Percentiles rank a stretch among this genome's conserved stretches.
phyloP scores from a whole-genome alignment of 2,329 filamentous ascomycete species.

The Hymenoscyphus scutula region DNA sequence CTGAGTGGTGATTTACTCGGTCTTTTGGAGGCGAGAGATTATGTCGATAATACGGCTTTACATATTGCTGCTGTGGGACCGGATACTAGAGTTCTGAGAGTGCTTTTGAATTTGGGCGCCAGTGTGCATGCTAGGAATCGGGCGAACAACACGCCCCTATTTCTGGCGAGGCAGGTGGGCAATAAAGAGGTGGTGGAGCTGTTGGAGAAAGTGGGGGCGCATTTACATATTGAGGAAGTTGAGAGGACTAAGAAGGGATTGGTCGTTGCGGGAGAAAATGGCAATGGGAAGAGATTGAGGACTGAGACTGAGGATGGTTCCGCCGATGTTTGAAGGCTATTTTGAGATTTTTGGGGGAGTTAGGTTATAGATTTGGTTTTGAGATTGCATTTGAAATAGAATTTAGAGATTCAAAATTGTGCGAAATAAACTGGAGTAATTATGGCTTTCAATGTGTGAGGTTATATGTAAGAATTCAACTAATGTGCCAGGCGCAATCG shows the following conservation, averaged over 20 bases:
- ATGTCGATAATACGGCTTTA: constrained; percentile 40
- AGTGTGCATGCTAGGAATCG: constrained; percentile 65
- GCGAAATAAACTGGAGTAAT: too few species aligned
- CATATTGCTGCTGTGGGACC: constrained; percentile 43
- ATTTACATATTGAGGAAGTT: constrained; percentile 53
- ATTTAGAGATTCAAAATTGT: too few species aligned
- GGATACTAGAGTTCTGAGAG: constrained; percentile 53
- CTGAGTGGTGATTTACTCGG: constrained; percentile 32
- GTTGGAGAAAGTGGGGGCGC: constrained; percentile 57
- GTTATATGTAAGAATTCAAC: too few species aligned
- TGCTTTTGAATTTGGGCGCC: constrained; percentile 59
- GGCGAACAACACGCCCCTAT: constrained; percentile 65
- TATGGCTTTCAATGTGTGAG: too few species aligned
- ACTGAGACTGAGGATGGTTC: neutral
- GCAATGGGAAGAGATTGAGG: constrained; percentile 9
- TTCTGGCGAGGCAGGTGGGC: constrained; percentile 58
- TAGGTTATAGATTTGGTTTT: too few species aligned
- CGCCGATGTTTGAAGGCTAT: too few species aligned
- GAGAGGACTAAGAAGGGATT: constrained; percentile 22
- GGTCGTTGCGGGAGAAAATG: neutral
- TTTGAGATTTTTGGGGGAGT: too few species aligned
- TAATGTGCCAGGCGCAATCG: too few species aligned
- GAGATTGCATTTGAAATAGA: too few species aligned
- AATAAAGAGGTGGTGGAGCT: constrained; percentile 53
- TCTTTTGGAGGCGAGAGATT: constrained; percentile 38